A percentile compares a stretch with the other conserved stretches of the same genome.
Conservation (phyloP, 345 rosid species). For the Lepidium sativum region DNA sequence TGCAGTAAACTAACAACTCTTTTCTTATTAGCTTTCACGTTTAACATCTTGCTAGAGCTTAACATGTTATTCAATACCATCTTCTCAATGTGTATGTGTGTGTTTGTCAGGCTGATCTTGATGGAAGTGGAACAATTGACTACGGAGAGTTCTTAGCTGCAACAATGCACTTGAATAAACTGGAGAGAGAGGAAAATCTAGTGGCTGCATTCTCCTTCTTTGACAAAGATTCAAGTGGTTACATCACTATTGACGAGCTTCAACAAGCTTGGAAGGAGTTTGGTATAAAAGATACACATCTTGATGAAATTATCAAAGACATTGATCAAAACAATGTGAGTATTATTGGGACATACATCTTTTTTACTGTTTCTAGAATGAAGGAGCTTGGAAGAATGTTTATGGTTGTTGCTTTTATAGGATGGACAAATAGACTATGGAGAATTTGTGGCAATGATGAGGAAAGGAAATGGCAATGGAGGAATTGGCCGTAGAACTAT, state of each 20-base stretch:
- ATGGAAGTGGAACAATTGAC: conserved; percentile 72
- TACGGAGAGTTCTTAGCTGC: conserved; percentile 82
- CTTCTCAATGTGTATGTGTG: neutral
- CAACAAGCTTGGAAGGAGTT: conserved; percentile 75
- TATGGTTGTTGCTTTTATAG: conserved; percentile 26
- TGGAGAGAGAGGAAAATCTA: conserved; percentile 78
- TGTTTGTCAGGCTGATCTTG: conserved; percentile 61
- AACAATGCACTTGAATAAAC: conserved; percentile 64
- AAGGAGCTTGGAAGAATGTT: neutral
- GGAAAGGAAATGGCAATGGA: conserved; percentile 57
- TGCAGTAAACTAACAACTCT: conserved; percentile 39
- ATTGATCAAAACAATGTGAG: conserved; percentile 79
- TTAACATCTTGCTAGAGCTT: neutral
- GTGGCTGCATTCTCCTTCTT: conserved; percentile 63
- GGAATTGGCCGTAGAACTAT: conserved; percentile 53
- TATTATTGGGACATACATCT: neutral
- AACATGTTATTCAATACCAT: neutral
- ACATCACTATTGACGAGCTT: conserved; percentile 72
- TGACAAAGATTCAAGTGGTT: conserved; percentile 75
- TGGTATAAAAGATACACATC: conserved; percentile 57
- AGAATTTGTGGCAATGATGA: conserved; percentile 76
- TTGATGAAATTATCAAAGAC: conserved; percentile 73
- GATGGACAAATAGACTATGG: conserved; percentile 72
- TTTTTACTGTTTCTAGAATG: neutral
- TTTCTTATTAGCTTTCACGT: neutral